Evolutionary conservation across 2,329 filamentous ascomycete species (phyloP).

Genomic region (Trichoderma atrobrunneum): DNA sequence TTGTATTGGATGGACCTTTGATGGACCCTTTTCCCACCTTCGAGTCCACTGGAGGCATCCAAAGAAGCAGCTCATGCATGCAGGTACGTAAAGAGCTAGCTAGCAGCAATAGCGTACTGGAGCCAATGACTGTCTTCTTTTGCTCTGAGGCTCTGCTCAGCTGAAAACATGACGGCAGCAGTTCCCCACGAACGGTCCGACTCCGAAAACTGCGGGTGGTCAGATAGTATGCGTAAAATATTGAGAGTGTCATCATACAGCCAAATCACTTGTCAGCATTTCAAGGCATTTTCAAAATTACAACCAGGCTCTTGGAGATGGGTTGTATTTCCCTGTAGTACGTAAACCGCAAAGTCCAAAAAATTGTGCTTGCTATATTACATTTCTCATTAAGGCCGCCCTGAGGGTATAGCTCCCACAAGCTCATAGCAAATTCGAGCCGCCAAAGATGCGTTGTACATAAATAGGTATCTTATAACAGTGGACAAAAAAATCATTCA

Average conservation of each 20-base stretch:
- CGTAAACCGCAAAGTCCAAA: background rate
- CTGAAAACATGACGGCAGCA: background rate
- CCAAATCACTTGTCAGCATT: background rate
- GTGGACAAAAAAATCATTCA: background rate
- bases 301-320: background rate
- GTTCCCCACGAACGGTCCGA: background rate
- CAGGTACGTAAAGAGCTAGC: background rate
- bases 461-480: background rate
- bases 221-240: background rate
- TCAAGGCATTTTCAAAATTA: background rate
- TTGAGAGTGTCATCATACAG: background rate
- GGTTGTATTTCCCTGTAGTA: background rate
- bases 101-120: background rate
- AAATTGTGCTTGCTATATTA: background rate
- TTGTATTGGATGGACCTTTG: background rate
- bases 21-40: background rate
- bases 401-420: background rate
- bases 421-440: background rate
- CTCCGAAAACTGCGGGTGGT: background rate
- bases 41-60: background rate
- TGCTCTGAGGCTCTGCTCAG: background rate
- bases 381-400: conserved; percentile 10
- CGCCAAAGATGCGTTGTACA: background rate
- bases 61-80: background rate
- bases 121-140: background rate